Conservation (phyloP, 2,329 filamentous ascomycete species). For the Trichophyton mentagrophytes region DNA sequence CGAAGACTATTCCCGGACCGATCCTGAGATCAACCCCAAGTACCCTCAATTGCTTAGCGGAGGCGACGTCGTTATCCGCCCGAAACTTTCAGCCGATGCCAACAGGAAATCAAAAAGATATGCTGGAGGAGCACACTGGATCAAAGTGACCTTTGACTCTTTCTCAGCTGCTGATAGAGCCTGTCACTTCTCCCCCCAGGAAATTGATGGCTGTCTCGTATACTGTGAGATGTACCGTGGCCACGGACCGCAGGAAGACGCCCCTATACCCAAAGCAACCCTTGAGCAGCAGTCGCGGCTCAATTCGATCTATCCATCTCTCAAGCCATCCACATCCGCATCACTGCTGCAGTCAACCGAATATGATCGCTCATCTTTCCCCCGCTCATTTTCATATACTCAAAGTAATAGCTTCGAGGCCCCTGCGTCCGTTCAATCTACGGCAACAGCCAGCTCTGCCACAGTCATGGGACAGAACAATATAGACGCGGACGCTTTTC, state of each 20-base stretch:
- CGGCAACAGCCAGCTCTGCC: slow-evolving; percentile 31
- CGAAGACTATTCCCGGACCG: slow-evolving; percentile 81
- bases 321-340: slow-evolving; percentile 26
- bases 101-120: slow-evolving; percentile 68
- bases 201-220: slow-evolving; percentile 56
- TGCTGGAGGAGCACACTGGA: slow-evolving; percentile 80
- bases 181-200: slow-evolving; percentile 56
- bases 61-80: slow-evolving; percentile 56
- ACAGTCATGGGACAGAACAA: slow-evolving; percentile 20
- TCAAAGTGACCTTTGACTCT: slow-evolving; percentile 72
- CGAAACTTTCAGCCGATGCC: slow-evolving; percentile 57
- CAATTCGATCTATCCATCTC: slow-evolving; percentile 21
- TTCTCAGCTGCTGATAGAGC: slow-evolving; percentile 58
- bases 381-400: slow-evolving; percentile 20
- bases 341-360: slow-evolving; percentile 23
- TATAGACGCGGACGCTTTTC: slow-evolving; percentile 14
- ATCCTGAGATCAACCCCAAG: slow-evolving; percentile 56
- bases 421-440: slow-evolving; percentile 24
- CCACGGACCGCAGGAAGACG: slow-evolving; percentile 51
- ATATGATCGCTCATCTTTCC: slow-evolving; percentile 27
- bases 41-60: slow-evolving; percentile 62
- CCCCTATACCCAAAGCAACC: slow-evolving; percentile 44
- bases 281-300: slow-evolving; percentile 15
- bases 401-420: slow-evolving; percentile 20
- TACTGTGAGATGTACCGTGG: slow-evolving; percentile 59